phyloP scores from a whole-genome alignment of 1,139 yeast genomes.

The Chernovozyma aurita region DNA sequence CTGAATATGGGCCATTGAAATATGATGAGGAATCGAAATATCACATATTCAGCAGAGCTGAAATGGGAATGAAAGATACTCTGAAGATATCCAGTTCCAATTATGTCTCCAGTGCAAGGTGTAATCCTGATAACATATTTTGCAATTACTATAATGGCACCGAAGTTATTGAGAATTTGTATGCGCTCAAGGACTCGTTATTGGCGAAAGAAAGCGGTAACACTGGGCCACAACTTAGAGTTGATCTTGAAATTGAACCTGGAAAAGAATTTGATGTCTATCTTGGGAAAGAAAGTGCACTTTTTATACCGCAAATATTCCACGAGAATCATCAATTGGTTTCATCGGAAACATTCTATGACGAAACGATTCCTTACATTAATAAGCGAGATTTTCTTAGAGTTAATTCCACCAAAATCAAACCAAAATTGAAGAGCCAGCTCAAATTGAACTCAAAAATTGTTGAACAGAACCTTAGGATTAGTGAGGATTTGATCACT shows the following conservation, averaged over 20 bases:
- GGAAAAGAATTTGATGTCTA: slow-evolving; percentile 10
- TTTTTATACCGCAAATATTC: slow-evolving; percentile 22
- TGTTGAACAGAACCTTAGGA: slow-evolving; percentile 9
- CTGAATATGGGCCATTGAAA: slow-evolving; percentile 22
- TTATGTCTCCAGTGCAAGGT: too few species aligned
- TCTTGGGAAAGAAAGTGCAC: slow-evolving; percentile 10
- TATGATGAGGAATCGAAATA: slow-evolving; percentile 12
- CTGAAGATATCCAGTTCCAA: too few species aligned
- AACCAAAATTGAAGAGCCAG: slow-evolving; percentile 16
- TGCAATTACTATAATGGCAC: slow-evolving; percentile 18
- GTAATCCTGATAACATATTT: slow-evolving; percentile 9
- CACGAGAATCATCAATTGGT: slow-evolving; percentile 6
- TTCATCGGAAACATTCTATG: slow-evolving; percentile 17
- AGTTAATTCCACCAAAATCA: slow-evolving; percentile 13
- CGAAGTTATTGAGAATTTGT: slow-evolving; percentile 17
- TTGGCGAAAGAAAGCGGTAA: background rate
- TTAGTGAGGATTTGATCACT: slow-evolving; percentile 2
- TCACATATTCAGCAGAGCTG: slow-evolving; percentile 11
- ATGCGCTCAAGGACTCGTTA: slow-evolving; percentile 6
- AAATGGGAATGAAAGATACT: background rate
- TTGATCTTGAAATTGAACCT: background rate
- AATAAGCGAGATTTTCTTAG: slow-evolving; percentile 11
- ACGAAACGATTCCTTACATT: slow-evolving; percentile 12
- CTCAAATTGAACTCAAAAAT: slow-evolving; percentile 14
- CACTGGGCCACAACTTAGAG: background rate